These are phyloP conservation scores for Nemania abortiva DNA, from an alignment of 2,329 filamentous ascomycete genomes.

Conservation along the genomic window DNA sequence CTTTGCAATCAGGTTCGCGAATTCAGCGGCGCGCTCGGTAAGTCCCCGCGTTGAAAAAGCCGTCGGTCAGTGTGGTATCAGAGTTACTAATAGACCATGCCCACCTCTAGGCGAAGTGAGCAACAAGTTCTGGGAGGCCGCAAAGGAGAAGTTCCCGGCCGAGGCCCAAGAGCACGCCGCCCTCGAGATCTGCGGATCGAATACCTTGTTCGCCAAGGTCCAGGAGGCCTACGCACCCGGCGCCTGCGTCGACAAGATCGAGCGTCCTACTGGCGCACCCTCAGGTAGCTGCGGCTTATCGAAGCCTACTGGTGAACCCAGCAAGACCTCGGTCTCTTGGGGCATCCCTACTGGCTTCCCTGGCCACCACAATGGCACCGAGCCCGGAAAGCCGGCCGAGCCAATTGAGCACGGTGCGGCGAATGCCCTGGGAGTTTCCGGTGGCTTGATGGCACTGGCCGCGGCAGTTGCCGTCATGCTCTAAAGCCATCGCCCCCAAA, in stretches of 20 bases:
- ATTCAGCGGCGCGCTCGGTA: constrained; percentile 30
- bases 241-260: constrained; percentile 32
- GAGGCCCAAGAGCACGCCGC: constrained; percentile 23
- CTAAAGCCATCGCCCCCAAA: neutral
- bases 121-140: constrained; percentile 33
- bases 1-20: constrained; percentile 27
- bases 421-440: neutral
- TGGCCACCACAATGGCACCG: neutral
- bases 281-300: neutral
- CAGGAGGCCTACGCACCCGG: constrained; percentile 24
- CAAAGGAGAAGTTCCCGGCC: constrained; percentile 33
- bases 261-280: neutral
- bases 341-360: constrained; percentile 6
- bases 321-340: constrained; percentile 21
- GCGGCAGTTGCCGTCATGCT: neutral
- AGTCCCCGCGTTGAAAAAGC: constrained; percentile 6
- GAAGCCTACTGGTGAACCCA: neutral
- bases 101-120: constrained; percentile 23
- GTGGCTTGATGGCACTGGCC: neutral
- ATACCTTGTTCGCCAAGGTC: constrained; percentile 28
- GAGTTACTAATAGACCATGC: constrained; percentile 6
- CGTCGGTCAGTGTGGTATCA: neutral
- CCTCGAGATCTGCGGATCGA: constrained; percentile 19
- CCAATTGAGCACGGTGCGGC: constrained; percentile 3
- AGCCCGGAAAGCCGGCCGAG: neutral